Evolutionary conservation across 1,139 yeast species (phyloP), one percentile per base, ranked within the genome.

Genomic region (Hansenula sp.): DNA sequence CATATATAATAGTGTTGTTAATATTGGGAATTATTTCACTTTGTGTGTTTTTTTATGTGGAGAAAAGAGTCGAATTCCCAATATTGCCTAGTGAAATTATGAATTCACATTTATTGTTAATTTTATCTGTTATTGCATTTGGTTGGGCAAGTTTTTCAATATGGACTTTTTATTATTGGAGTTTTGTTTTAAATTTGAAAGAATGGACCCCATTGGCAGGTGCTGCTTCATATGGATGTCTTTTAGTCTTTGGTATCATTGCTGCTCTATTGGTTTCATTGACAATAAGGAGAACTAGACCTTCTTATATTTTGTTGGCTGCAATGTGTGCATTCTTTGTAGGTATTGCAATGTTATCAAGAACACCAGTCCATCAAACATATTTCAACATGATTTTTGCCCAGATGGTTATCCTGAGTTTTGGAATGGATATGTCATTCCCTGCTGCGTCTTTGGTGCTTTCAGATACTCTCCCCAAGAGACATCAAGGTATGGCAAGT

Each of bases 111-210:
- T 46, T 53, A 16, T 40, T 55, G 3, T 46, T 78, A 71, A 36
- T 64, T 60, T 43, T 64, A 26, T 38, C 46, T 2, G 51, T 60
- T 5, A 44, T 62, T 55, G 53, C 55, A 39, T 60, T 75, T 28
- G 82, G 82, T 1, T 77, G 82, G 82, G 79, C 79, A 0, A 71
- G 79, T 10, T 77, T 75, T 55, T 80, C 81, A 5, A 63, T 75
- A 9, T 75, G 78, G 75, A 70, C 60, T 2, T 63, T 52, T 38
- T 64, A 62, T 38, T 59, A 57, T 37, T 62, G 62, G 50, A 44
- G 56, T 55, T 64, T 73, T 25, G 52, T 70, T 26, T 49, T 75
- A 29, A 72, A 74, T 44, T 54, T 75, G 27, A 65, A 78, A 39
- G 51, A 64, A 9, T 72, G 72, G 46, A 57, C 70, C 8, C 68